Evolutionary conservation across 2,329 filamentous ascomycete species (phyloP), one percentile per base, ranked within the genome.

Genomic region (Pseudocercospora fijiensis): DNA sequence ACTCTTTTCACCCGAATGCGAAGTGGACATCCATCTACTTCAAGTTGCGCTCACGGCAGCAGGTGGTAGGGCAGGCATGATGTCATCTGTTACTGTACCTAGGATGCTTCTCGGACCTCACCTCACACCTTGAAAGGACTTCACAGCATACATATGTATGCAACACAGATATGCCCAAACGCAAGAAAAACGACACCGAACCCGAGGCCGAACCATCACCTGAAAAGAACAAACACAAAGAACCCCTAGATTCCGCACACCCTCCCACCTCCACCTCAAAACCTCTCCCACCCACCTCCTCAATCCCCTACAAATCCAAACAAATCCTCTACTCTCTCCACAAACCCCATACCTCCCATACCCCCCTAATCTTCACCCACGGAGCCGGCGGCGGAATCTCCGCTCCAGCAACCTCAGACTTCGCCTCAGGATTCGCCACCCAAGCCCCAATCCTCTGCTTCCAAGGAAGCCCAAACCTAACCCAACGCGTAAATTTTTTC

Each of bases 341-440:
- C 9, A 56, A 56, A 26, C 1, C 43, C 8, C 18, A 41, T 13
- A 20, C 52, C 18, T 16, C 30, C n/a, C 11, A 24, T 22, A 58
- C 62, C 37, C n/a, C 58, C 16, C 58, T 81, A 1, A 73, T 81
- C 27, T 81, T 80, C 70, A 81, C 79, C 33, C 79, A 81, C 64
- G 79, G 79, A 60, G 79, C 79, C 55, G 79, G 79, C 26, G 79
- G 79, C 56, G 78, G 75, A 1, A 73, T 81, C 51, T 69, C 72
- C 30, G 72, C 73, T 27, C 73, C 77, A 7, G 79, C 78, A 1
- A 75, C 77, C 8, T 64, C 72, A 6, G 73, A 78, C 53, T 81
- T 81, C 69, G 76, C 74, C 63, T 69, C 65, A 6, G 79, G 79
- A 9, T 80, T 76, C 65, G 66, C 73, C 1, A 62, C 49, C 1